Evolutionary conservation across 2,329 filamentous ascomycete genomes (phyloP).

Genomic region (Aurifilum marmelostoma): DNA sequence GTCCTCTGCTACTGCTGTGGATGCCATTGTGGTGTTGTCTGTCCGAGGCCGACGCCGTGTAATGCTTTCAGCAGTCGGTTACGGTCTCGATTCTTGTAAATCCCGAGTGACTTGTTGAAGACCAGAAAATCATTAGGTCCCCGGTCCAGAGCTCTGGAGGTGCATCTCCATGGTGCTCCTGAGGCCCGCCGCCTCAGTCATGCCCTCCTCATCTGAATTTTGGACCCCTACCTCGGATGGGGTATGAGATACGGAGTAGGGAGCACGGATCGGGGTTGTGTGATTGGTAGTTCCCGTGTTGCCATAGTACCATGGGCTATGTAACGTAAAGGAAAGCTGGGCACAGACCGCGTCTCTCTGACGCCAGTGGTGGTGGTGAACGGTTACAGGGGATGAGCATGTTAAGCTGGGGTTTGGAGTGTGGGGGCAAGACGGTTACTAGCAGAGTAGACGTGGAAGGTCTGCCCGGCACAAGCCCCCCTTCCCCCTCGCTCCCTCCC

Average conservation of each 20-base stretch:
- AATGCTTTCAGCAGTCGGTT: neutral
- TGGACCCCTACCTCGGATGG: neutral
- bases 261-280: constrained; percentile 1
- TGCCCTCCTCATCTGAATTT: neutral
- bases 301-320: neutral
- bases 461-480: too few relatives aligned
- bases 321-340: neutral
- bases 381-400: neutral
- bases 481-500: neutral
- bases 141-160: neutral
- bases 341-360: neutral
- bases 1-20: constrained; percentile 31
- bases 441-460: too few relatives aligned
- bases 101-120: neutral
- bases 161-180: neutral
- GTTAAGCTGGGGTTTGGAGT: neutral
- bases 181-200: neutral
- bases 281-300: constrained; percentile 4
- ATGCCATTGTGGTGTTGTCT: constrained; percentile 22
- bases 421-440: neutral
- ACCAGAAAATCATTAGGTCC: neutral
- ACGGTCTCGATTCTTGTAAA: neutral
- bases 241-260: neutral
- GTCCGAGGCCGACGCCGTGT: neutral
- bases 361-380: neutral